phyloP scores from a whole-genome alignment of 2,329 filamentous ascomycete genomes.

The Colletotrichum navitas region DNA sequence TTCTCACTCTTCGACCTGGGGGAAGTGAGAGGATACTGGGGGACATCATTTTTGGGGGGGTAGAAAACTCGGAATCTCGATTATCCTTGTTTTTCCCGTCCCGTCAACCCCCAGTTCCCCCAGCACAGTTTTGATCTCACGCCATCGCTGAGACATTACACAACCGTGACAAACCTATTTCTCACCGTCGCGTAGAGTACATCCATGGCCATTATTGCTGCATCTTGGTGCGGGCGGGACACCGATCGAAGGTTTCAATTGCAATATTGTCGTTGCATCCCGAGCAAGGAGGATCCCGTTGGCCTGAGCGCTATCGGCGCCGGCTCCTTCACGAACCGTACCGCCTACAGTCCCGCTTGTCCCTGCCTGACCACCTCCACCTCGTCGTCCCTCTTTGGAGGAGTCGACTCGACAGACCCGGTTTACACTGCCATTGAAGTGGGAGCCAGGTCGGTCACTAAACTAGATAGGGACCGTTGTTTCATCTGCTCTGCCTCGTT shows the following conservation, averaged over 20 bases:
- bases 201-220: background rate
- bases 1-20: background rate
- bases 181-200: background rate
- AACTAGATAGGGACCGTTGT: conserved; percentile 15
- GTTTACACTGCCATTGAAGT: conserved; percentile 2
- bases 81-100: background rate
- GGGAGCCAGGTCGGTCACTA: conserved; percentile 9
- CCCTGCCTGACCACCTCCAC: background rate
- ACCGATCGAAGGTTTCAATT: conserved; percentile 28
- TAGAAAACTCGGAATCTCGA: conserved; percentile 17
- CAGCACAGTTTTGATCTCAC: conserved; percentile 22
- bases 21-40: background rate
- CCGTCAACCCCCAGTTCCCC: background rate
- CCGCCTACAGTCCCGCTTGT: background rate
- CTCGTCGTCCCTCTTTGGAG: background rate
- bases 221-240: background rate
- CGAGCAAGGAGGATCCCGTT: conserved; percentile 26
- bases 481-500: conserved; percentile 29
- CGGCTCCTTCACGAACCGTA: background rate
- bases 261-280: background rate
- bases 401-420: background rate
- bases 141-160: conserved; percentile 29
- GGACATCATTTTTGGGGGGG: background rate
- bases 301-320: background rate
- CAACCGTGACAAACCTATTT: conserved; percentile 19